Conservation (phyloP, 345 rosid genomes). For the Salix suchowensis region DNA sequence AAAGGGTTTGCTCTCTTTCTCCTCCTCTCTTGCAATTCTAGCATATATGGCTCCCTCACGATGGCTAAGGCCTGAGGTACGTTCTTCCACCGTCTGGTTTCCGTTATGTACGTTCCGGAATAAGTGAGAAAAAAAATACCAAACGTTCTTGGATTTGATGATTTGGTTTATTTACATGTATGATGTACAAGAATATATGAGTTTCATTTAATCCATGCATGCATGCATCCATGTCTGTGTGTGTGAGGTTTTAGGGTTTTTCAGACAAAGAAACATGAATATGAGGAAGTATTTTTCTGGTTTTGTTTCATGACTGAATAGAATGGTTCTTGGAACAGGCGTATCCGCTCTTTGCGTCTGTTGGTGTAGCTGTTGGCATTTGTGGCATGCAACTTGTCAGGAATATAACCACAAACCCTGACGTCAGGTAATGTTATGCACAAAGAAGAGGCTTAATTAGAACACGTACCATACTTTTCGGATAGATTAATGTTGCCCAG, state of each 20-base stretch:
- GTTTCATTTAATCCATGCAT: not conserved
- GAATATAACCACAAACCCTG: constrained; percentile 51
- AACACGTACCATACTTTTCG: too few species aligned
- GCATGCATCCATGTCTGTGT: too few species aligned
- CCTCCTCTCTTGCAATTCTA: not conserved
- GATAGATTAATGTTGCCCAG: not conserved
- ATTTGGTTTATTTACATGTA: not conserved
- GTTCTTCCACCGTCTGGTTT: not conserved
- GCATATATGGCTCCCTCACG: constrained; percentile 12
- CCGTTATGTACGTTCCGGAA: not conserved
- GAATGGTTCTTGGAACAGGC: constrained; percentile 25
- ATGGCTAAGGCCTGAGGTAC: constrained; percentile 35
- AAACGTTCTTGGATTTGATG: not conserved
- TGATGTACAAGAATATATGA: not conserved
- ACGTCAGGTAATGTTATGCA: constrained; percentile 41
- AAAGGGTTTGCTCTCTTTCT: not conserved
- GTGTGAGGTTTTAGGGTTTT: not conserved
- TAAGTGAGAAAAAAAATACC: not conserved
- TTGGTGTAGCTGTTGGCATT: constrained; percentile 54
- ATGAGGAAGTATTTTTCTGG: too few species aligned
- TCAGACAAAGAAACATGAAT: not conserved
- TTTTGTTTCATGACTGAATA: too few species aligned
- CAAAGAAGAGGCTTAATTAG: too few species aligned
- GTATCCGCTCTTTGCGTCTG: constrained; percentile 51
- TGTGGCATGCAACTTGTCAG: constrained; percentile 53